Conservation (phyloP, 1,284 basidiomycete genomes). For the Sanguinoderma infundibulare region DNA sequence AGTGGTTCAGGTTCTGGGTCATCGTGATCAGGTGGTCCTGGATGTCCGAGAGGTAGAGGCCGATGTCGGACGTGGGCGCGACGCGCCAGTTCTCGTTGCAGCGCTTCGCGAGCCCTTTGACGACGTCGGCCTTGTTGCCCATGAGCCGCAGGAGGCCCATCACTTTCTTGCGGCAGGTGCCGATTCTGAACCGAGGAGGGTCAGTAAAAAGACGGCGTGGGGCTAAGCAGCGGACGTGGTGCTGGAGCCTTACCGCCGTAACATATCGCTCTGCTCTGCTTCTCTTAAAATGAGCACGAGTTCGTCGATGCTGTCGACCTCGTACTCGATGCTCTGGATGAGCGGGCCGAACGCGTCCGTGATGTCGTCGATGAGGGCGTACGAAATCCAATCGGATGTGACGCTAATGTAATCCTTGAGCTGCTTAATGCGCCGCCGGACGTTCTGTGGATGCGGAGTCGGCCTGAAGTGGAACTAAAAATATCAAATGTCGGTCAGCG, state of each 20-base stretch:
- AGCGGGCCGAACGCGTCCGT: slow-evolving; percentile 99
- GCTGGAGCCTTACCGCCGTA: slow-evolving; percentile 50
- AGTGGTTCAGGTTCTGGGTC: slow-evolving; percentile 99
- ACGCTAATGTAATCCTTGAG: slow-evolving; percentile 99
- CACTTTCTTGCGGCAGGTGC: slow-evolving; percentile 98
- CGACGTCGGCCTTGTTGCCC: slow-evolving; percentile 99
- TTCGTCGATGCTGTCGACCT: slow-evolving; percentile 99
- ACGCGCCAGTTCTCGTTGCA: slow-evolving; percentile 99
- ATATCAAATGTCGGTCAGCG: neutral
- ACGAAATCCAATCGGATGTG: slow-evolving; percentile 99
- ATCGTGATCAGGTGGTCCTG: slow-evolving; percentile 99
- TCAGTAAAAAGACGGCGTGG: neutral
- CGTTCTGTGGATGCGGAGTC: slow-evolving; percentile 97
- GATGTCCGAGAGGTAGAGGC: slow-evolving; percentile 93
- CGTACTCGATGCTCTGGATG: slow-evolving; percentile 98
- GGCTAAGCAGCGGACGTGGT: neutral
- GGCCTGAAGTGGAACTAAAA: slow-evolving; percentile 94
- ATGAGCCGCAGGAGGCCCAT: slow-evolving; percentile 96
- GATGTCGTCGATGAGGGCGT: slow-evolving; percentile 99
- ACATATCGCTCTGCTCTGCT: slow-evolving; percentile 82
- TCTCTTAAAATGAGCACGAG: slow-evolving; percentile 95
- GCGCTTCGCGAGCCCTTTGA: slow-evolving; percentile 97
- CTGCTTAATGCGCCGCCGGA: slow-evolving; percentile 97
- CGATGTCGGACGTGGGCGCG: slow-evolving; percentile 97
- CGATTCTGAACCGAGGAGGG: slow-evolving; percentile 68